Percentiles rank a stretch among this genome's conserved stretches.
phyloP scores from a whole-genome alignment of 1,284 basidiomycete species.

The Boletus sp. region DNA sequence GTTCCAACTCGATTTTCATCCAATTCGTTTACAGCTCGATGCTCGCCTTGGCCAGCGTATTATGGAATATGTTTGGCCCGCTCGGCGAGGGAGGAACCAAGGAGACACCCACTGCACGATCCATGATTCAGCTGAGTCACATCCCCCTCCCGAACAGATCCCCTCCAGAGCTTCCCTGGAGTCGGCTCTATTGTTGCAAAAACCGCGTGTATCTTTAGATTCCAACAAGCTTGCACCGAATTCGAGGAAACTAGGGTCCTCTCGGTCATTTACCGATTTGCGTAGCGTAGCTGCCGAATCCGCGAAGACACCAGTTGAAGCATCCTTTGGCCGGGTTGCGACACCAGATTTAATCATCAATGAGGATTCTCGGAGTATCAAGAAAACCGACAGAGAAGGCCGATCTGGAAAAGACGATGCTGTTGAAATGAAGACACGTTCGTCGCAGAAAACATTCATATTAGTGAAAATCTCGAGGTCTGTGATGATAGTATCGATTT shows the following conservation, averaged over 20 bases:
- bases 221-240: slow-evolving; percentile 36
- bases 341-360: slow-evolving; percentile 28
- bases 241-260: slow-evolving; percentile 57
- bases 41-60: slow-evolving; percentile 81
- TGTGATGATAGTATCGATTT: slow-evolving; percentile 31
- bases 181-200: slow-evolving; percentile 44
- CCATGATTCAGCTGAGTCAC: slow-evolving; percentile 30
- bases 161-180: slow-evolving; percentile 47
- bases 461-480: slow-evolving; percentile 79
- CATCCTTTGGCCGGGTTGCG: slow-evolving; percentile 21
- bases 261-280: slow-evolving; percentile 73
- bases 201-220: slow-evolving; percentile 37
- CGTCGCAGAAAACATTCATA: slow-evolving; percentile 84
- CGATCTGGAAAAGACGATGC: slow-evolving; percentile 53
- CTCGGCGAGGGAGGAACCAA: slow-evolving; percentile 52
- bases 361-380: slow-evolving; percentile 31
- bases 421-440: slow-evolving; percentile 76
- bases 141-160: slow-evolving; percentile 19
- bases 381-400: slow-evolving; percentile 26
- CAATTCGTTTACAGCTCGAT: slow-evolving; percentile 87
- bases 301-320: slow-evolving; percentile 28
- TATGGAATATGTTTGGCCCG: slow-evolving; percentile 89
- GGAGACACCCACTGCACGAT: neutral
- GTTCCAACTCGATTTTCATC: slow-evolving; percentile 85
- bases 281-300: slow-evolving; percentile 50